These are phyloP conservation scores for Colletotrichum echinochloae DNA, from an alignment of 2,329 filamentous ascomycete species.

Conservation along the genomic window DNA sequence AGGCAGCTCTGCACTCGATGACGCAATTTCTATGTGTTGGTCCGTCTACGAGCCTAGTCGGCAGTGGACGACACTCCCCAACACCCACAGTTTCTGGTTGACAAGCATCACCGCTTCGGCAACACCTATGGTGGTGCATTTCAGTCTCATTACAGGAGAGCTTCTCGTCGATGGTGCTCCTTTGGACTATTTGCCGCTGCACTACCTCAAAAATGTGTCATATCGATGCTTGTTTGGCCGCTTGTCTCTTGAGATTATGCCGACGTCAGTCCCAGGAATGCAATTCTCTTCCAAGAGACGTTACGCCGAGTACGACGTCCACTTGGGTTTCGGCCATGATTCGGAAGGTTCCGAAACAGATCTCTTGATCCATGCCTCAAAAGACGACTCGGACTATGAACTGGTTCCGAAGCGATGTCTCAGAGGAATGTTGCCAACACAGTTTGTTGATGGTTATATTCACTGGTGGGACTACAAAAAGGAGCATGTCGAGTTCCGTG, in stretches of 20 bases:
- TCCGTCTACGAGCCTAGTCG: not conserved
- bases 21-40: not conserved
- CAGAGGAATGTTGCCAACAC: constrained; percentile 45
- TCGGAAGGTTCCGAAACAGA: not conserved
- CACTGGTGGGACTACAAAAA: constrained; percentile 60
- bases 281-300: constrained; percentile 52
- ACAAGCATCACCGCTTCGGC: not conserved
- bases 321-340: not conserved
- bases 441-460: constrained; percentile 53
- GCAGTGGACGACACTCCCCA: not conserved
- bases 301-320: constrained; percentile 47
- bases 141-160: constrained; percentile 63
- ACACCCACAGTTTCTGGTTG: not conserved
- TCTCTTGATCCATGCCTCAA: not conserved
- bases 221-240: constrained; percentile 60
- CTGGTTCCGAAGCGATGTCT: not conserved
- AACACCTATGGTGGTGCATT: constrained; percentile 52
- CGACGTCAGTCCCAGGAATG: constrained; percentile 53
- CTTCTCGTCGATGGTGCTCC: constrained; percentile 65
- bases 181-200: constrained; percentile 57
- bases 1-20: not conserved
- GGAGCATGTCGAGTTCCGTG: constrained; percentile 50
- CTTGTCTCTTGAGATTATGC: constrained; percentile 57
- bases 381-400: not conserved
- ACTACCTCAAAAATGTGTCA: constrained; percentile 55